Percentiles rank a stretch among this genome's conserved stretches.
These are phyloP conservation scores for Didymella pomorum DNA, from an alignment of 2,329 filamentous ascomycete species.

Conservation along the genomic window DNA sequence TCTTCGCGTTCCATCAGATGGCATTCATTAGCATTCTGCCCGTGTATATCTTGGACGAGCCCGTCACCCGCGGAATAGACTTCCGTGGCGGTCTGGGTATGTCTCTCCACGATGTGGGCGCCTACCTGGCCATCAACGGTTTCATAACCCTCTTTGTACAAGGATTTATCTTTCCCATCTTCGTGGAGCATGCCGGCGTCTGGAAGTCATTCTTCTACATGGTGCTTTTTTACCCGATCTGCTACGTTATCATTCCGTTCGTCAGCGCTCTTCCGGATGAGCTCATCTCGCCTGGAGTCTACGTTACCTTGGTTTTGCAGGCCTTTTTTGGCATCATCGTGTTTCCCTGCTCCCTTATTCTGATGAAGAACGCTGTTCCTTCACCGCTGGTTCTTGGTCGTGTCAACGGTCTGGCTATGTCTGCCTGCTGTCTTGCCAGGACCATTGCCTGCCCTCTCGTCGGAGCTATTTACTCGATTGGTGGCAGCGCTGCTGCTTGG, in stretches of 20 bases:
- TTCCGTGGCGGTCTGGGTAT: constrained; percentile 70
- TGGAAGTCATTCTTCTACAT: constrained; percentile 73
- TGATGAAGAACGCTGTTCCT: constrained; percentile 77
- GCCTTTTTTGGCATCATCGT: constrained; percentile 73
- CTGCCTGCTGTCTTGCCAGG: constrained; percentile 70
- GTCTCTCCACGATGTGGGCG: constrained; percentile 69
- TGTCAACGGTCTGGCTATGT: constrained; percentile 74
- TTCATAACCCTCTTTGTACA: constrained; percentile 77
- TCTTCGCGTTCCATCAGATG: constrained; percentile 91
- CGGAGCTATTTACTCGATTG: constrained; percentile 70
- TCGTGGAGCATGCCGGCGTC: constrained; percentile 70
- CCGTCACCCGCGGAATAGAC: constrained; percentile 46
- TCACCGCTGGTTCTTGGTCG: constrained; percentile 69
- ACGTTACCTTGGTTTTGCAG: constrained; percentile 68
- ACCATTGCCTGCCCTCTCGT: constrained; percentile 73
- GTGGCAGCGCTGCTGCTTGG: constrained; percentile 68
- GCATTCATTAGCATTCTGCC: constrained; percentile 89
- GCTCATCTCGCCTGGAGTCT: constrained; percentile 67
- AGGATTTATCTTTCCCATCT: constrained; percentile 72
- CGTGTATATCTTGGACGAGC: constrained; percentile 86
- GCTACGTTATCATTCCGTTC: constrained; percentile 74
- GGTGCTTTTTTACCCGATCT: constrained; percentile 70
- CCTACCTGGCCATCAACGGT: constrained; percentile 74
- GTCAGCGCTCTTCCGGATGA: constrained; percentile 64
- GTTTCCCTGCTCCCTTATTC: constrained; percentile 73